Evolutionary conservation across 2,329 filamentous ascomycete genomes (phyloP), one percentile per base, ranked within the genome.

Genomic region (Trichothecium sympodiale): DNA sequence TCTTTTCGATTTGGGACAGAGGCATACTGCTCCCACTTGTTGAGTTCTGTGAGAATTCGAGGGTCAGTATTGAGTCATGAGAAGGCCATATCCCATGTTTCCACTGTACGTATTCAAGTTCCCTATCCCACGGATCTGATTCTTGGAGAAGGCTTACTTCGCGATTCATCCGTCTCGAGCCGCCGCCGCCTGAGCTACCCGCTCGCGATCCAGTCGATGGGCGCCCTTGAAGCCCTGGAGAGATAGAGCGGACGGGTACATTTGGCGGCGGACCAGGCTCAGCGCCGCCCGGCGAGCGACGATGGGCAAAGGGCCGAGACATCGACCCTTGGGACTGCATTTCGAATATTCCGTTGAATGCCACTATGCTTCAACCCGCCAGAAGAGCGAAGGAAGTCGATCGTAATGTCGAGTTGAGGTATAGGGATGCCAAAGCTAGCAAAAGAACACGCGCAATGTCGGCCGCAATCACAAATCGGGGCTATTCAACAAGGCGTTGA

Each of bases 1-100:
- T 95, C 67, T 95, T 96, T 66, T 98, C 91, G 60, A 98, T 98
- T 59, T 94, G 89, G 35, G 89, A 95, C 46, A 98, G 73, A 47
- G 73, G 72, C 51, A 74, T 85, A 69, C 67, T 84, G 67, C 65
- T 78, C 65, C 60, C 77, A 67, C 56, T 52, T 35, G 80, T 83
- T 52, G 63, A 62, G 38, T 54, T 53, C 52, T 60, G 49, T 50
- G 46, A 53, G 48, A 48, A 42, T 38, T 25, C 31, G 20, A 29
- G 5, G 4, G 31, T 33, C 31, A 33, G 31, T 33, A 10, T 6
- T 8, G 5, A 6, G 29, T 30, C 16, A 17, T 14, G 6, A 30
- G 16, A 6, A 30, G 29, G 13, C 13, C 6, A 30, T 25, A 10
- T 6, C 20, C 20, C 20, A 25, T 25, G 10, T 25, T 25, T 25